A percentile compares a stretch with the other conserved stretches of the same genome.
Conservation (phyloP, 768 basidiomycete species). For the Mycena maculata region DNA sequence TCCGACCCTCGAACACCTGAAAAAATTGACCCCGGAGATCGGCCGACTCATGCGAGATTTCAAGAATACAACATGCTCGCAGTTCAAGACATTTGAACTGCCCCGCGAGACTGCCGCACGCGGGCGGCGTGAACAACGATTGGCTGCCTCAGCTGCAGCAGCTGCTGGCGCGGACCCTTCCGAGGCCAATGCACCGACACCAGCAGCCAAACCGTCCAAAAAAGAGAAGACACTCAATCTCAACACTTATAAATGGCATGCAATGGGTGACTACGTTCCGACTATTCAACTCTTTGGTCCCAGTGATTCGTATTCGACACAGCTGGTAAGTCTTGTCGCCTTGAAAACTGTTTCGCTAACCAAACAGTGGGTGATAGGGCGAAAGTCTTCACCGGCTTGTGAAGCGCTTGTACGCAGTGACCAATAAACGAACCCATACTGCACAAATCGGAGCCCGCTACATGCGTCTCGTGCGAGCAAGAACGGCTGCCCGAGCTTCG, state of each 20-base stretch:
- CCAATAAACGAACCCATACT: slow-evolving; percentile 47
- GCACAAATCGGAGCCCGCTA: slow-evolving; percentile 44
- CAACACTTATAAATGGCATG: slow-evolving; percentile 44
- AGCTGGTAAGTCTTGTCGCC: slow-evolving; percentile 31
- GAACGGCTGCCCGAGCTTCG: not conserved
- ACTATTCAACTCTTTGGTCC: slow-evolving; percentile 39
- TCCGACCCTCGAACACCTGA: slow-evolving; percentile 41
- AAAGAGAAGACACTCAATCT: slow-evolving; percentile 39
- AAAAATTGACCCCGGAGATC: slow-evolving; percentile 35
- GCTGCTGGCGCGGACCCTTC: not conserved
- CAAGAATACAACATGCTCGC: slow-evolving; percentile 37
- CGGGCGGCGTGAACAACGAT: slow-evolving; percentile 14
- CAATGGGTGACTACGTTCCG: slow-evolving; percentile 36
- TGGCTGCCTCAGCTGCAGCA: not conserved
- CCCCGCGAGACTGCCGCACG: slow-evolving; percentile 42
- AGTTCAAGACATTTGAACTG: slow-evolving; percentile 43
- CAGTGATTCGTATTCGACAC: slow-evolving; percentile 39
- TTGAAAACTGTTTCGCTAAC: no score
- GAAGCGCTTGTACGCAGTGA: slow-evolving; percentile 51
- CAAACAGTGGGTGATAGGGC: no score
- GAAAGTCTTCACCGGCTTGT: slow-evolving; percentile 54
- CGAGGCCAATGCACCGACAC: not conserved
- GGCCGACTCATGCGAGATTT: slow-evolving; percentile 44
- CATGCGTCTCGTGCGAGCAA: slow-evolving; percentile 15
- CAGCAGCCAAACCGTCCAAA: not conserved